Evolutionary conservation across 257 asterid genomes (phyloP), one percentile per base, ranked within the genome.

Genomic region (Verbascum thapsus): DNA sequence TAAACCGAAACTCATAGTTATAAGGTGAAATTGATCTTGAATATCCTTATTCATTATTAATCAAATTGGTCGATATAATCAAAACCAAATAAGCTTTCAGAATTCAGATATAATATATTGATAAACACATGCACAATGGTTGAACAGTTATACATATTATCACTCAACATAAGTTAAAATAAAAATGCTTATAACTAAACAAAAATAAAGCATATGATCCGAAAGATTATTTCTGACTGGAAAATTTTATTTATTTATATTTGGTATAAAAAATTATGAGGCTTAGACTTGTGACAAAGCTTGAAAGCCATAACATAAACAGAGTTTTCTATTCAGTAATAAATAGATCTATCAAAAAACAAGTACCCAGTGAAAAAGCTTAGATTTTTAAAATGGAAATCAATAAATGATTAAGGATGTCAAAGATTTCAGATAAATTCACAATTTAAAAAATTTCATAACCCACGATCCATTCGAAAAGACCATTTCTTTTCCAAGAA

Each of bases 101-200:
- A 32, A 18, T 32, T 43, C 15, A 43, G 11, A 32, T 10, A 40
- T 54, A 15, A 39, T 19, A 9, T 5, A 41, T 22, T 1, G 18
- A 37, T 55, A 10, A 56, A 15, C 56, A 63, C 72, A 42, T 58
- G 72, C n/a, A n/a, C n/a, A n/a, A n/a, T n/a, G n/a, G n/a, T n/a
- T n/a, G n/a, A n/a, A n/a, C n/a, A n/a, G n/a, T n/a, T n/a, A n/a
- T n/a, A n/a, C n/a, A n/a, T n/a, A n/a, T n/a, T 43, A 54, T 41
- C 26, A 20, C 63, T 41, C 22, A 16, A 16, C 1, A 19, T n/a
- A 45, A 53, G 6, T 9, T 19, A 35, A 5, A 55, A 63, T 1
- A 1, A 22, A 20, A 45, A 8, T 7, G 7, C 23, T 3, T 10
- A 10, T 20, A n/a, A 6, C 7, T 12, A 41, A 2, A 47, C 44